Percentiles rank a stretch among this genome's conserved stretches.
Evolutionary conservation across 495 filamentous ascomycete genomes (phyloP).

Genomic region (Letharia columbiana): DNA sequence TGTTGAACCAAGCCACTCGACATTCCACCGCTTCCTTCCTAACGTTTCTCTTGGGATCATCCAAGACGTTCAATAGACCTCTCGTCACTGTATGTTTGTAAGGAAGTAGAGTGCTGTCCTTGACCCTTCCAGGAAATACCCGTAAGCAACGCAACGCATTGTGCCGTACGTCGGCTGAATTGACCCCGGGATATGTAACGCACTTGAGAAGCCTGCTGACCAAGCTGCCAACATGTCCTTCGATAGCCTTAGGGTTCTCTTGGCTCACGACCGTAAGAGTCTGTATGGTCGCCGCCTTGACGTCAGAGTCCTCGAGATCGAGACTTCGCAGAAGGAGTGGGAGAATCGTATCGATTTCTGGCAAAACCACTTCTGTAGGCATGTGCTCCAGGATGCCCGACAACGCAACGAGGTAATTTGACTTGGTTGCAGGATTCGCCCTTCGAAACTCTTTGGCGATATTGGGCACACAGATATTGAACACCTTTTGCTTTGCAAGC

Average conservation of each 20-base stretch:
- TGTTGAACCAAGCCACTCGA: slow-evolving; percentile 54
- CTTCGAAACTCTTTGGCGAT: slow-evolving; percentile 48
- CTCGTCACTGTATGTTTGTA: slow-evolving; percentile 49
- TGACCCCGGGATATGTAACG: slow-evolving; percentile 22
- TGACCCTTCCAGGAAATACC: slow-evolving; percentile 41
- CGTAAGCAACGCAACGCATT: slow-evolving; percentile 49
- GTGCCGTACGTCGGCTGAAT: slow-evolving; percentile 24
- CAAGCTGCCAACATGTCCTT: slow-evolving; percentile 53
- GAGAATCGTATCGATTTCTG: slow-evolving; percentile 49
- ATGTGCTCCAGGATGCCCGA: slow-evolving; percentile 55
- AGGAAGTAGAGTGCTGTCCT: slow-evolving; percentile 45
- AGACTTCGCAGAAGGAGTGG: slow-evolving; percentile 64
- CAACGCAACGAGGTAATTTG: slow-evolving; percentile 58
- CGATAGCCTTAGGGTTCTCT: slow-evolving; percentile 47
- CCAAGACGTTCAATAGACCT: slow-evolving; percentile 45
- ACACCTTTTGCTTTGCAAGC: slow-evolving; percentile 58
- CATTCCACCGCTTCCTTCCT: slow-evolving; percentile 62
- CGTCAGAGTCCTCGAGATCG: slow-evolving; percentile 48
- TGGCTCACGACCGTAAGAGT: slow-evolving; percentile 52
- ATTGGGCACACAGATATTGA: slow-evolving; percentile 51
- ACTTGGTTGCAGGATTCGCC: slow-evolving; percentile 41
- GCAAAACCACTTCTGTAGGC: slow-evolving; percentile 50
- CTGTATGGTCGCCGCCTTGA: slow-evolving; percentile 55
- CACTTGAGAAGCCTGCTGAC: slow-evolving; percentile 50
- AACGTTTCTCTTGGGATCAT: slow-evolving; percentile 61